A percentile compares a stretch with the other conserved stretches of the same genome.
Evolutionary conservation across 805 yeast genomes (phyloP).

Genomic region (Cyberlindnera suaveolens): DNA sequence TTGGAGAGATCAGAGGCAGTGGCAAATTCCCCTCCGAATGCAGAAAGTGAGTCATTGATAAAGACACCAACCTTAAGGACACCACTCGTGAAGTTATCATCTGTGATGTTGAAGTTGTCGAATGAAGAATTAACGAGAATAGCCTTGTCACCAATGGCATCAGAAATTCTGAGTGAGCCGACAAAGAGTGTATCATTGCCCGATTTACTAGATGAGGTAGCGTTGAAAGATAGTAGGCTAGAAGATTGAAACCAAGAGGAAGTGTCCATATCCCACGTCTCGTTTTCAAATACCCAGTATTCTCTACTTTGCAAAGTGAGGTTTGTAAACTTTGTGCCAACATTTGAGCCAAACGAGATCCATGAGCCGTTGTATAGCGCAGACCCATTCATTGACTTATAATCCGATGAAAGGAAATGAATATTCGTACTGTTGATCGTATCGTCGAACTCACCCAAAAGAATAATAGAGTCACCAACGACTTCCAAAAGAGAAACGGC

Average conservation of each 20-base stretch:
- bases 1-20: slow-evolving; percentile 19
- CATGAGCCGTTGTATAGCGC: slow-evolving; percentile 34
- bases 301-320: slow-evolving; percentile 32
- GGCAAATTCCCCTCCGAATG: slow-evolving; percentile 55
- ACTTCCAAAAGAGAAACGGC: slow-evolving; percentile 27
- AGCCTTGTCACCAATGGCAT: slow-evolving; percentile 15
- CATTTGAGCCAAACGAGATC: slow-evolving; percentile 36
- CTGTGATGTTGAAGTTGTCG: slow-evolving; percentile 16
- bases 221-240: slow-evolving; percentile 25
- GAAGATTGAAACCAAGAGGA: slow-evolving; percentile 30
- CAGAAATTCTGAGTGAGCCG: slow-evolving; percentile 20
- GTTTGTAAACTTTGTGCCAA: slow-evolving; percentile 7
- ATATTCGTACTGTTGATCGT: slow-evolving; percentile 27
- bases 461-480: slow-evolving; percentile 31
- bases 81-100: slow-evolving; percentile 12
- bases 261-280: slow-evolving; percentile 37
- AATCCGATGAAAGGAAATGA: slow-evolving; percentile 24
- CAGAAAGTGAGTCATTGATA: slow-evolving; percentile 42
- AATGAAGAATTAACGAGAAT: slow-evolving; percentile 8
- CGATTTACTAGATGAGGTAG: slow-evolving; percentile 19
- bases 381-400: slow-evolving; percentile 30
- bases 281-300: slow-evolving; percentile 34
- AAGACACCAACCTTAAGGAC: slow-evolving; percentile 31
- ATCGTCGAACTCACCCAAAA: slow-evolving; percentile 42
- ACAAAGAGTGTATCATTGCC: slow-evolving; percentile 17